Evolutionary conservation across 1,284 basidiomycete species (phyloP).

Genomic region (Nidula niveotomentosa): DNA sequence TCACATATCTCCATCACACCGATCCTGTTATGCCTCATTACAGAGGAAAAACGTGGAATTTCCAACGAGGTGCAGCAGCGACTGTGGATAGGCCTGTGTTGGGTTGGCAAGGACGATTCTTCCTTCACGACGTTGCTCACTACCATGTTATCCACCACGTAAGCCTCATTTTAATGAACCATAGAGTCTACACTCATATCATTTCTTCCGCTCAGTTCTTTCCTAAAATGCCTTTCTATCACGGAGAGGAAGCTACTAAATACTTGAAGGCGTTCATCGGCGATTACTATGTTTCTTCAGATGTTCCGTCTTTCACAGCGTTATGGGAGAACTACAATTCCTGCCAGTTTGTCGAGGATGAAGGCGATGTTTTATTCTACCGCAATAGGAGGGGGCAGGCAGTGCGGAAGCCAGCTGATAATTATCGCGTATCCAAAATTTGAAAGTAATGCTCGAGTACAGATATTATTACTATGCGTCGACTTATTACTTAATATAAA

Average conservation of each 20-base stretch:
- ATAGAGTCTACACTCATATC: background rate
- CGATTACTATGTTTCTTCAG: constrained; percentile 47
- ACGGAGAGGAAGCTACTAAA: constrained; percentile 50
- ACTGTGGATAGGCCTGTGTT: constrained; percentile 49
- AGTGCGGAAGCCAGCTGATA: constrained; percentile 18
- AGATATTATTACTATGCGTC: no score
- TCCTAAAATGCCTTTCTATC: constrained; percentile 53
- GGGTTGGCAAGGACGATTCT: constrained; percentile 53
- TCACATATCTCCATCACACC: constrained; percentile 57
- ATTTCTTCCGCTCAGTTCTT: constrained; percentile 35
- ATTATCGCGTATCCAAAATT: background rate
- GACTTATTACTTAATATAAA: no score
- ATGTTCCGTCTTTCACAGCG: constrained; percentile 47
- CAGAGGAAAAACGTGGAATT: constrained; percentile 55
- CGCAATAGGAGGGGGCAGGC: constrained; percentile 53
- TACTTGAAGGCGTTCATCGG: constrained; percentile 53
- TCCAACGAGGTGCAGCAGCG: constrained; percentile 47
- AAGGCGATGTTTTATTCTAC: constrained; percentile 57
- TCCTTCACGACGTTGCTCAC: constrained; percentile 53
- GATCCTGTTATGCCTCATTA: constrained; percentile 50
- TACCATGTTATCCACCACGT: constrained; percentile 51
- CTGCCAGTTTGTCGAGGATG: constrained; percentile 56
- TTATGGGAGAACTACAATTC: constrained; percentile 59
- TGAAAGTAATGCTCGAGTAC: background rate
- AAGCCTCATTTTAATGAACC: constrained; percentile 10